phyloP scores from a whole-genome alignment of 179 eudicot species.

The Amaranthus tricolor region DNA sequence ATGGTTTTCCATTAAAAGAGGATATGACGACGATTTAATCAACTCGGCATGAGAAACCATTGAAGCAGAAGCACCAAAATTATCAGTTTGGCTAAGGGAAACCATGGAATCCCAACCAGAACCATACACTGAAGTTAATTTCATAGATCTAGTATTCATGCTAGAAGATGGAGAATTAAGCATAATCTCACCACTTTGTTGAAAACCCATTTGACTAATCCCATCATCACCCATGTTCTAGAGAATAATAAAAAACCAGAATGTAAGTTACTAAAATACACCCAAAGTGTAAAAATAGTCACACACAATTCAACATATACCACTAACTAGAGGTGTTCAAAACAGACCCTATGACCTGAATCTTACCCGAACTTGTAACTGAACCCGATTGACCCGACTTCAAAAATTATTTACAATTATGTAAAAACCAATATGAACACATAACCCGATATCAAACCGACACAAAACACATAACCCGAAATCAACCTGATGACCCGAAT shows the following conservation, averaged over 20 bases:
- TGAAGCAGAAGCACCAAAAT: constrained; percentile 45
- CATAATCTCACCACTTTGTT: constrained; percentile 37
- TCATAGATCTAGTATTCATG: constrained; percentile 34
- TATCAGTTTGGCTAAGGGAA: constrained; percentile 48
- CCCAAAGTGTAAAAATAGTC: constrained; percentile 16
- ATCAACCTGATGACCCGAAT: no score
- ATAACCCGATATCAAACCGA: constrained; percentile 32
- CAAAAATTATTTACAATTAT: no score
- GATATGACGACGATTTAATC: constrained; percentile 37
- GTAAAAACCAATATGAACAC: no score
- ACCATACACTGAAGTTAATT: constrained; percentile 40
- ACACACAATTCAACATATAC: no score
- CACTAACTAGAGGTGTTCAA: no score
- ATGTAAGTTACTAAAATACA: constrained; percentile 26
- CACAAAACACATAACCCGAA: constrained; percentile 17
- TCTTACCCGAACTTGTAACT: no score
- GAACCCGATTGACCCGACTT: no score
- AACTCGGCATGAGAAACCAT: constrained; percentile 45
- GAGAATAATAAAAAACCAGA: constrained; percentile 25
- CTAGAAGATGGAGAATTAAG: constrained; percentile 48
- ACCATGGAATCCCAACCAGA: constrained; percentile 74
- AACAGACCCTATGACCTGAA: no score
- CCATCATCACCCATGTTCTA: constrained; percentile 64
- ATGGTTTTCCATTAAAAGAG: constrained; percentile 36
- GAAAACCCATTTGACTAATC: constrained; percentile 53